A percentile compares a stretch with the other conserved stretches of the same genome.
These are phyloP conservation scores for Aspergillus aculeatinus DNA, from an alignment of 2,329 filamentous ascomycete genomes.

Conservation along the genomic window DNA sequence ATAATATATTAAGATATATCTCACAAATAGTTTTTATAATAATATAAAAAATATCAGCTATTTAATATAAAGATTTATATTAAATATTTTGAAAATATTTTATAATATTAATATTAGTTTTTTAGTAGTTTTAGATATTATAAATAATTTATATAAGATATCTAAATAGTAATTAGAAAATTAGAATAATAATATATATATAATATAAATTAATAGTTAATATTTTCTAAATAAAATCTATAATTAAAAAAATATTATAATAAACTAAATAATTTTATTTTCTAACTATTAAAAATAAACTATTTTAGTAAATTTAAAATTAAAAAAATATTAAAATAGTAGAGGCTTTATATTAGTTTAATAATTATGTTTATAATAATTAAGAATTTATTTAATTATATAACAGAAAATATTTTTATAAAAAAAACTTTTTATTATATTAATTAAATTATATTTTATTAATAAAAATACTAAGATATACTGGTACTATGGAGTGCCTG, in stretches of 20 bases:
- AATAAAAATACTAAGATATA: too few relatives aligned
- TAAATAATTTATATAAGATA: slow-evolving; percentile 5
- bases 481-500: too few relatives aligned
- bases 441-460: too few relatives aligned
- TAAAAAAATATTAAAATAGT: neutral
- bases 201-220: neutral
- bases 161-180: slow-evolving; percentile 5
- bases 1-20: too few relatives aligned
- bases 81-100: slow-evolving; percentile 17
- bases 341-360: neutral
- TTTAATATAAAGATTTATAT: neutral
- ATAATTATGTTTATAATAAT: neutral
- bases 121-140: slow-evolving; percentile 2
- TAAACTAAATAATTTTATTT: too few relatives aligned
- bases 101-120: slow-evolving; percentile 16
- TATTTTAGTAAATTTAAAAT: neutral
- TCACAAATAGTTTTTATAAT: too few relatives aligned
- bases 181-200: neutral
- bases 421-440: too few relatives aligned
- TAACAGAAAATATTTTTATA: too few relatives aligned
- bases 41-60: too few relatives aligned
- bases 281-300: neutral
- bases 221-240: too few relatives aligned
- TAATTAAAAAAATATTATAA: too few relatives aligned
- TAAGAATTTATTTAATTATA: too few relatives aligned